Conservation (phyloP, 768 basidiomycete species). For the Pisolithus microcarpus region DNA sequence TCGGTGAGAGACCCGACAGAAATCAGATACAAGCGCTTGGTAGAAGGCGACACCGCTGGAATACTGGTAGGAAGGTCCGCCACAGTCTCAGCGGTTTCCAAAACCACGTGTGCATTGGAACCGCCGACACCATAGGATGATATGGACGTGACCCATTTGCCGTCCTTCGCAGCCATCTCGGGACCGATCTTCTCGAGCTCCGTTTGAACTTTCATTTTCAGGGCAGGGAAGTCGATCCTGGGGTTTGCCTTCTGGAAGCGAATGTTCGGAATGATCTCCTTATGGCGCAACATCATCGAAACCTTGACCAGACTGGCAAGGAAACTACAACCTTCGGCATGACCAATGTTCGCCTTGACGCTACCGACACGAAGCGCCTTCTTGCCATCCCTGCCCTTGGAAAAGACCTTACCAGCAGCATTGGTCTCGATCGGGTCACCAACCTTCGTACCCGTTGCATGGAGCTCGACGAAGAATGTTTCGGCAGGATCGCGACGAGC, state of each 20-base stretch:
- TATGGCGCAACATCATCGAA: slow-evolving; percentile 25
- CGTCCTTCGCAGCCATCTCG: slow-evolving; percentile 23
- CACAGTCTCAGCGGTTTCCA: slow-evolving; percentile 21
- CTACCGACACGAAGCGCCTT: slow-evolving; percentile 21
- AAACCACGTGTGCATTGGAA: slow-evolving; percentile 28
- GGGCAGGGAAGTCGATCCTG: slow-evolving; percentile 17
- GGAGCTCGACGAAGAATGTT: slow-evolving; percentile 43
- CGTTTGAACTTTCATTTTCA: slow-evolving; percentile 23
- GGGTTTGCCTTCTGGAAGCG: slow-evolving; percentile 23
- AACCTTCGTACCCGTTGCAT: slow-evolving; percentile 44
- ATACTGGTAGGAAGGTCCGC: slow-evolving; percentile 8
- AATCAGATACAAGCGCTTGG: slow-evolving; percentile 19
- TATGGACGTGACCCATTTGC: slow-evolving; percentile 25
- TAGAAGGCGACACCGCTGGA: neutral
- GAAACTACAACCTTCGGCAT: slow-evolving; percentile 26
- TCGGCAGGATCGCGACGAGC: slow-evolving; percentile 29
- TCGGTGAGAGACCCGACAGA: slow-evolving; percentile 24
- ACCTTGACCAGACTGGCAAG: slow-evolving; percentile 30
- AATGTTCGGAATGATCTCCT: slow-evolving; percentile 23
- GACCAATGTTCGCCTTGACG: slow-evolving; percentile 21
- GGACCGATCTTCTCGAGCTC: slow-evolving; percentile 21
- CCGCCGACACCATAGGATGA: slow-evolving; percentile 30
- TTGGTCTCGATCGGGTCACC: slow-evolving; percentile 49
- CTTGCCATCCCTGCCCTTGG: slow-evolving; percentile 13
- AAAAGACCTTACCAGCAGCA: slow-evolving; percentile 35